These are phyloP conservation scores for Aspergillus ostianus DNA, from an alignment of 495 filamentous ascomycete species.

Conservation along the genomic window DNA sequence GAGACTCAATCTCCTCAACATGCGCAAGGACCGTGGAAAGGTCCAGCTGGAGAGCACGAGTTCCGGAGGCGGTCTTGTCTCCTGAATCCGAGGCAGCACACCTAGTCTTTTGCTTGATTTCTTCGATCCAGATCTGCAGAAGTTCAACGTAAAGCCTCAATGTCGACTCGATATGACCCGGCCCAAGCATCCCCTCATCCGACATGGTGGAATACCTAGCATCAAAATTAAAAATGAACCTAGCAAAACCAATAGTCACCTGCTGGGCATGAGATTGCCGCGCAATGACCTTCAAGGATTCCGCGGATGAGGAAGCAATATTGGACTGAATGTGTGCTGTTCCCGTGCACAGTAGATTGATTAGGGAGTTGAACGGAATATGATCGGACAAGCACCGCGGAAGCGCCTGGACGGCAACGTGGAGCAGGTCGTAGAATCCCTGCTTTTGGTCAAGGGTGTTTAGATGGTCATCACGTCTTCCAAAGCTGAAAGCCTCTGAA, in stretches of 20 bases:
- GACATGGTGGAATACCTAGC: conserved; percentile 96
- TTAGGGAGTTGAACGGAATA: conserved; percentile 88
- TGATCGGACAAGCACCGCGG: conserved; percentile 88
- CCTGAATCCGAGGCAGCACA: conserved; percentile 62
- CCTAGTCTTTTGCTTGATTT: conserved; percentile 83
- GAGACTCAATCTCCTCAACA: conserved; percentile 94
- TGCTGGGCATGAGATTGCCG: conserved; percentile 90
- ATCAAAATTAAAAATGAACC: conserved; percentile 98
- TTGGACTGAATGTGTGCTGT: conserved; percentile 93
- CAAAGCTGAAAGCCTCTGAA: conserved; percentile 89
- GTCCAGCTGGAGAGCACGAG: conserved; percentile 72
- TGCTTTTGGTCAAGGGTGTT: conserved; percentile 80
- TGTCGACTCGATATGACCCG: conserved; percentile 93
- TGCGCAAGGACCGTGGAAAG: conserved; percentile 82
- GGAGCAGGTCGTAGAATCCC: conserved; percentile 91
- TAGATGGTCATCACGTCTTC: conserved; percentile 73
- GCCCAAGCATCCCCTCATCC: conserved; percentile 93
- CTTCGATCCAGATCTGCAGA: conserved; percentile 93
- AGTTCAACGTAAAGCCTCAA: conserved; percentile 90
- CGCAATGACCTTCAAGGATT: conserved; percentile 93
- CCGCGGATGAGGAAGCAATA: conserved; percentile 87
- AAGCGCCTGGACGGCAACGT: conserved; percentile 92
- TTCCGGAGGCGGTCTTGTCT: conserved; percentile 55
- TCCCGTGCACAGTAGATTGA: conserved; percentile 94
- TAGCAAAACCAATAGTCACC: conserved; percentile 92